Conservation (phyloP, 495 filamentous ascomycete species). For the Penicilliopsis zonata region DNA sequence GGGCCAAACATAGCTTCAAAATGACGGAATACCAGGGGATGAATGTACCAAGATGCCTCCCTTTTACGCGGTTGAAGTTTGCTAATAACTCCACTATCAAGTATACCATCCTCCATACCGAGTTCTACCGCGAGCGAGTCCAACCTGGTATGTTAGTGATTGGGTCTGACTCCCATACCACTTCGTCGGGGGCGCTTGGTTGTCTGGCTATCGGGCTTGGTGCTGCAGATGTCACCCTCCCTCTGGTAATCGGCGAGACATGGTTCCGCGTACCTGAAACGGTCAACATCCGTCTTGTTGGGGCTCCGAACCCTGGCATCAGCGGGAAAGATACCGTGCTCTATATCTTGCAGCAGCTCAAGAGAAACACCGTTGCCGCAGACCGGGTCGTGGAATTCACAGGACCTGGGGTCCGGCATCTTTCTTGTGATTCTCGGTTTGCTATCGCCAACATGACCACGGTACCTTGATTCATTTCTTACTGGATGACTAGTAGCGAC, state of each 20-base stretch:
- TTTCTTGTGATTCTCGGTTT: conserved; percentile 33
- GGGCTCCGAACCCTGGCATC: conserved; percentile 20
- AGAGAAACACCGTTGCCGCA: conserved; percentile 32
- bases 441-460: conserved; percentile 38
- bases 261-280: conserved; percentile 36
- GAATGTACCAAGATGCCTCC: conserved; percentile 15
- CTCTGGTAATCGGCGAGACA: conserved; percentile 31
- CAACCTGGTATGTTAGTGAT: conserved; percentile 33
- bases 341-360: conserved; percentile 28
- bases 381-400: conserved; percentile 35
- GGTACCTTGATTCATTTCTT: too few relatives aligned
- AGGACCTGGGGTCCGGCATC: conserved; percentile 18
- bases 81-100: conserved; percentile 1
- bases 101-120: conserved; percentile 37
- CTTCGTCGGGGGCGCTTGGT: conserved; percentile 26
- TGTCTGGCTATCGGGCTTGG: conserved; percentile 33
- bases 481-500: too few relatives aligned
- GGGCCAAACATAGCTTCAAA: conserved; percentile 23
- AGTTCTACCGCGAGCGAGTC: conserved; percentile 30
- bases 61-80: background rate
- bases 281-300: conserved; percentile 23
- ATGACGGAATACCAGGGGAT: conserved; percentile 34
- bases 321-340: conserved; percentile 37
- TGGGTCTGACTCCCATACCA: conserved; percentile 37
- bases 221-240: conserved; percentile 31